Evolutionary conservation across 2,329 filamentous ascomycete genomes (phyloP), one percentile per base, ranked within the genome.

Genomic region (Rutstroemia sp.): DNA sequence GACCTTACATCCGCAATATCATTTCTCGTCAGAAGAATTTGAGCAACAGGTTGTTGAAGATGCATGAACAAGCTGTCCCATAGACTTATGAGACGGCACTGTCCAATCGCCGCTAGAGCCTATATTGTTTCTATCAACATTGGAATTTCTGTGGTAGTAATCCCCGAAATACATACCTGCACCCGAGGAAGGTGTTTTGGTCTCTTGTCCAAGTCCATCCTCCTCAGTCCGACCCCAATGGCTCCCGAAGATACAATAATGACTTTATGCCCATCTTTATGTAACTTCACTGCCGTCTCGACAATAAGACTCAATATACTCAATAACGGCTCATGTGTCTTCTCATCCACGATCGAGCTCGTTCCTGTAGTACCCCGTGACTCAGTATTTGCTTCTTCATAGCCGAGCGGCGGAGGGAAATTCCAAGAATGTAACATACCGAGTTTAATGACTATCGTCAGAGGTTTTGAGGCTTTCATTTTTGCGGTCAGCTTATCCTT

Each of bases 271-370:
- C 94, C 94, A 83, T 95, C 88, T 72, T 92, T 87, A 63, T 86
- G 85, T 45, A 99, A 78, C 68, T 85, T 88, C 54, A 92, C 87
- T 14, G 90, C 91, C 19, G 94, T 97, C 74, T 97, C 91, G 62
- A 97, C 94, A 63, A 99, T 96, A 58, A 92, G 78, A 59, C 88
- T 92, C 56, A 99, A 77, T 64, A 91, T 95, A 4, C 92, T 94
- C 41, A 99, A 80, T 38, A 96, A 82, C 3, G 94, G 94, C 69
- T 96, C 89, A 73, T 96, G 94, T 21, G 89, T 95, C 69, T 86
- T 88, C 71, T 99, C 94, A 73, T 97, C 90, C 62, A 99, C 92
- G 64, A 99, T 97, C n/a, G 94, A 97, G 72, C 91, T 96, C 48
- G 94, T 97, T 66, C 94, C 94, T 99, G n/a, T 17, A 12, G 30